Conservation (phyloP, 176 grass and related monocot genomes). For the Zoysia pacifica region DNA sequence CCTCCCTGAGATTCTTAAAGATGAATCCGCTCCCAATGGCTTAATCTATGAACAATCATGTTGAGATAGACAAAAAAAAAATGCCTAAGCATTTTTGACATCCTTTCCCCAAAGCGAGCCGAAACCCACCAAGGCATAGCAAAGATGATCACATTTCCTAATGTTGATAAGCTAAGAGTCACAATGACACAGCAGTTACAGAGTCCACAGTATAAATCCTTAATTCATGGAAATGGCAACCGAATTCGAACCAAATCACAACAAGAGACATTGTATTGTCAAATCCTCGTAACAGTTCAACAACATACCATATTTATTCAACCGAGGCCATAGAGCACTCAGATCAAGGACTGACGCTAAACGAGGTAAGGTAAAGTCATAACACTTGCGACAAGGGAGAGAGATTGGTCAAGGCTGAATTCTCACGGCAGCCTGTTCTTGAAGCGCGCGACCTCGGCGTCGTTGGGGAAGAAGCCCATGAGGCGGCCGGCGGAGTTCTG, state of each 20-base stretch:
- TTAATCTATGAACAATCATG: too few relatives aligned
- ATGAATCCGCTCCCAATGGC: not conserved
- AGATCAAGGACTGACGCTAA: constrained; percentile 40
- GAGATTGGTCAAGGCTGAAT: not conserved
- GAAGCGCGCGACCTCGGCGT: constrained; percentile 73
- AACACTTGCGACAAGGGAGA: constrained; percentile 17
- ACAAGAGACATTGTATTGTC: constrained; percentile 44
- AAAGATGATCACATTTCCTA: constrained; percentile 1
- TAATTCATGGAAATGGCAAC: constrained; percentile 2
- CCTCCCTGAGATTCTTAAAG: not conserved
- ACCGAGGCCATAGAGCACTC: constrained; percentile 16
- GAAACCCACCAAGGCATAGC: not conserved
- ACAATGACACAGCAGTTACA: not conserved
- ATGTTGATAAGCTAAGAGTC: not conserved
- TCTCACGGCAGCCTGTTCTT: constrained; percentile 52
- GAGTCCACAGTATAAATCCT: not conserved
- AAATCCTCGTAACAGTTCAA: constrained; percentile 34
- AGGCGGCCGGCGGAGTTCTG: constrained; percentile 94
- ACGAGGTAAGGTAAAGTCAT: constrained; percentile 32
- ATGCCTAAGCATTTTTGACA: not conserved
- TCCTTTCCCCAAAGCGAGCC: not conserved
- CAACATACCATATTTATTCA: constrained; percentile 50
- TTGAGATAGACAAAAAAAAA: too few relatives aligned
- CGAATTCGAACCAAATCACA: constrained; percentile 11
- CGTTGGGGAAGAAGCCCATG: constrained; percentile 98